Percentiles rank a stretch among this genome's conserved stretches.
Conservation (phyloP, 1,284 basidiomycete species). For the Microbotryum intermedium region DNA sequence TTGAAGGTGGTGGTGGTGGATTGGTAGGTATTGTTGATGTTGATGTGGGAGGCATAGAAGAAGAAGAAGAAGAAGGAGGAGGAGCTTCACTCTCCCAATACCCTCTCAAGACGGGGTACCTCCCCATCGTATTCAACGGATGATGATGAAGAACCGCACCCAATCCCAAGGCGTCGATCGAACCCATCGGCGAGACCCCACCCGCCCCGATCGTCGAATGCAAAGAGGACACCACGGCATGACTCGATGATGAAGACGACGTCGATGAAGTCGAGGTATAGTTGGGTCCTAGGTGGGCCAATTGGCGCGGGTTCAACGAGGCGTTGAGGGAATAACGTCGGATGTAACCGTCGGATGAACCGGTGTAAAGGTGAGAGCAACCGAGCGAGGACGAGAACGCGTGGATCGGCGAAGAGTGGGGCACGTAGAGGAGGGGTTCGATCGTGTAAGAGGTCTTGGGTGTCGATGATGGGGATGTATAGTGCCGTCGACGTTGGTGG, state of each 20-base stretch:
- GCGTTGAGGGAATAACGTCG: conserved; percentile 27
- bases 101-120: conserved; percentile 19
- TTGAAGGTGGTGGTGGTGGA: too few species aligned
- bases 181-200: neutral
- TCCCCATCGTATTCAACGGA: neutral
- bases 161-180: neutral
- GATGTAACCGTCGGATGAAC: conserved; percentile 31
- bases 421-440: conserved; percentile 24
- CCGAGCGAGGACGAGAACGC: conserved; percentile 26
- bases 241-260: too few species aligned
- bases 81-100: conserved; percentile 33
- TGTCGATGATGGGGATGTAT: conserved; percentile 2
- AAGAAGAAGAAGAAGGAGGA: too few species aligned
- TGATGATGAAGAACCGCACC: neutral
- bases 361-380: conserved; percentile 30
- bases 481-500: neutral
- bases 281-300: neutral
- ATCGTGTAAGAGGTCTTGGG: conserved; percentile 6
- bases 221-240: too few species aligned
- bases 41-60: too few species aligned
- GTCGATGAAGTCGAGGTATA: too few species aligned
- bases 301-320: conserved; percentile 17
- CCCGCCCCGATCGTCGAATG: too few species aligned
- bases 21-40: too few species aligned
- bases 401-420: conserved; percentile 23